These are phyloP conservation scores for Ophiostoma perfectum DNA, from an alignment of 2,329 filamentous ascomycete species.

Conservation along the genomic window DNA sequence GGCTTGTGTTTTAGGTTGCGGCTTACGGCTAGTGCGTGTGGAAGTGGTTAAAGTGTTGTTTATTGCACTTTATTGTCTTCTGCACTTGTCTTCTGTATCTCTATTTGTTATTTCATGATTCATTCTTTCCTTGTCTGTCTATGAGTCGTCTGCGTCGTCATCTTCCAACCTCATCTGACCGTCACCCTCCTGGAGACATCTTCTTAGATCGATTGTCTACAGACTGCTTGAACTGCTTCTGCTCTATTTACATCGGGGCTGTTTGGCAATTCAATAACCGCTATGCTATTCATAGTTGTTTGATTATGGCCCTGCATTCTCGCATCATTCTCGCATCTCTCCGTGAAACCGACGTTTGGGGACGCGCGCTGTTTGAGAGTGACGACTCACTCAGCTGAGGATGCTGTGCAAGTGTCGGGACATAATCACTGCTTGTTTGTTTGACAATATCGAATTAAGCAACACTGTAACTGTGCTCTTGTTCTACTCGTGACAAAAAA, in stretches of 20 bases:
- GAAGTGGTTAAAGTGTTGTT: background rate
- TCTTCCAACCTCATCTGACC: no score
- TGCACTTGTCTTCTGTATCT: background rate
- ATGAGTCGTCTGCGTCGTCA: no score
- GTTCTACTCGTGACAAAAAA: no score
- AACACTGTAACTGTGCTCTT: no score
- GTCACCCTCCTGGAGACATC: no score
- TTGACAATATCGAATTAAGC: no score
- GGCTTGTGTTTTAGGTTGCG: conserved; percentile 30
- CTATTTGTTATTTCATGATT: background rate
- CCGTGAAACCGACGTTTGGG: conserved; percentile 5
- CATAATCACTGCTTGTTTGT: no score
- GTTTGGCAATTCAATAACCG: no score
- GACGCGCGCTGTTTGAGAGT: background rate
- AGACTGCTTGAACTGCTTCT: no score
- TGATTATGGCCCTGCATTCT: background rate
- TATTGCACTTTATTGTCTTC: background rate
- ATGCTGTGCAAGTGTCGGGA: background rate
- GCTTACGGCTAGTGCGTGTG: conserved; percentile 6
- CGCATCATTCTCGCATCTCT: background rate
- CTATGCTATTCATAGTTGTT: no score
- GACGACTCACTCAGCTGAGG: background rate
- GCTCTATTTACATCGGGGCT: no score
- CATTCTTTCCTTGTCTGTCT: background rate
- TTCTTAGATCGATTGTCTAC: no score